phyloP scores from a whole-genome alignment of 1,139 yeast genomes.

The Blastobotrys buckinghamii region DNA sequence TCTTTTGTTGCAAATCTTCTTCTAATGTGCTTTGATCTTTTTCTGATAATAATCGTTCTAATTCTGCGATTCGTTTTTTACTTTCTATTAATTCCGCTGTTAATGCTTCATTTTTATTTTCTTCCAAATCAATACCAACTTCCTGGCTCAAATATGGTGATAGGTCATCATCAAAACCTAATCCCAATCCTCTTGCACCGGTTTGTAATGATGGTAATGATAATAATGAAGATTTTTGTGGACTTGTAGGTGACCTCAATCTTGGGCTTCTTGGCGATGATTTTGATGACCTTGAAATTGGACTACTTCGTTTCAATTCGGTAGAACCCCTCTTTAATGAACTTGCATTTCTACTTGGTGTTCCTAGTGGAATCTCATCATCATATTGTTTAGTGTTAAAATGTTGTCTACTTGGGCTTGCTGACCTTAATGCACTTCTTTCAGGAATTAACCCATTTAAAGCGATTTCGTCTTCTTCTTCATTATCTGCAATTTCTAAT shows the following conservation, averaged over 20 bases:
- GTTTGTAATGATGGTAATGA: slow-evolving; percentile 17
- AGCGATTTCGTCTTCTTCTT: background rate
- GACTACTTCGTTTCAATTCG: slow-evolving; percentile 7
- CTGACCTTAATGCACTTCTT: slow-evolving; percentile 20
- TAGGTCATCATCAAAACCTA: slow-evolving; percentile 19
- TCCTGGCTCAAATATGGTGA: slow-evolving; percentile 12
- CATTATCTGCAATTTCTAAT: slow-evolving; percentile 4
- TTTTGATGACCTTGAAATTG: slow-evolving; percentile 4
- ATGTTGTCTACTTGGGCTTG: slow-evolving; percentile 5
- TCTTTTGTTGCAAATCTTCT: slow-evolving; percentile 28
- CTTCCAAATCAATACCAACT: background rate
- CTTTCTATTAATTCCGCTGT: slow-evolving; percentile 28
- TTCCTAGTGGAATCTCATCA: background rate
- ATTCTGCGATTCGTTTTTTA: slow-evolving; percentile 29
- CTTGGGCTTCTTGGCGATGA: slow-evolving; percentile 7
- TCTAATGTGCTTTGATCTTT: slow-evolving; percentile 23
- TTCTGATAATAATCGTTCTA: slow-evolving; percentile 27
- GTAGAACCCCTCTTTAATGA: slow-evolving; percentile 2
- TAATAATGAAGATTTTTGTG: slow-evolving; percentile 10
- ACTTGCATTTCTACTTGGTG: slow-evolving; percentile 1
- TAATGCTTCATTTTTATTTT: slow-evolving; percentile 7
- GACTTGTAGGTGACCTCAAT: background rate
- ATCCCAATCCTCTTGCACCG: slow-evolving; percentile 2
- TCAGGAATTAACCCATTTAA: slow-evolving; percentile 16
- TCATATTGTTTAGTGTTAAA: no score